Conservation (phyloP, 345 rosid genomes). For the Melaleuca quinquenervia region DNA sequence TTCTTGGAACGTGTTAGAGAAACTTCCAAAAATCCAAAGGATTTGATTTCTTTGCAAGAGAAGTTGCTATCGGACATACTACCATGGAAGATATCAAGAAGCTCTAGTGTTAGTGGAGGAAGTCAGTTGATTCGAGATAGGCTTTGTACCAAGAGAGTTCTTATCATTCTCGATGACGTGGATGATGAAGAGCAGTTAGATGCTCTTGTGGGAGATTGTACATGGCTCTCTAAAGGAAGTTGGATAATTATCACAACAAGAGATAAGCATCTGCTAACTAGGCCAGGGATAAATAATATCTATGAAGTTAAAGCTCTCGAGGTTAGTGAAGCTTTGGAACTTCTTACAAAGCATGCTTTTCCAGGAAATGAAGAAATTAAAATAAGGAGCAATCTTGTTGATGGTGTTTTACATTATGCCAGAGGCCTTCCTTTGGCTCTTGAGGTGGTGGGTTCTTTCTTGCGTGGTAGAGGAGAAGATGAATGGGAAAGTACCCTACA, state of each 20-base stretch:
- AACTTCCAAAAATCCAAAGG: not conserved
- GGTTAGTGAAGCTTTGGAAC: rapidly evolving
- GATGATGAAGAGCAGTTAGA: not conserved
- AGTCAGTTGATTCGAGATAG: not conserved
- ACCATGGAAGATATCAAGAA: not conserved
- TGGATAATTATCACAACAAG: not conserved
- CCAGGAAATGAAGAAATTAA: not conserved
- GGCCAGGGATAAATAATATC: no score
- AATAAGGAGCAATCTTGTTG: no score
- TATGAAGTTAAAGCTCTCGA: not conserved
- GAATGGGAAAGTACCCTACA: not conserved
- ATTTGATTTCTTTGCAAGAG: not conserved
- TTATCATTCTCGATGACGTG: not conserved
- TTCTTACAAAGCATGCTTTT: not conserved
- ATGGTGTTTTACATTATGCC: rapidly evolving
- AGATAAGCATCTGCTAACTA: not conserved
- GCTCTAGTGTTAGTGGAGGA: not conserved
- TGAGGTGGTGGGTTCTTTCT: not conserved
- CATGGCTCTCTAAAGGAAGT: not conserved
- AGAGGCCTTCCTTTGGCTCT: not conserved
- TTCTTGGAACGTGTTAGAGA: conserved; percentile 22
- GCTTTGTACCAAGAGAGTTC: not conserved
- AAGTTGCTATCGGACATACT: not conserved
- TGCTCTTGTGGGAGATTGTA: not conserved
- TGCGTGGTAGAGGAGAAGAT: rapidly evolving